Conservation (phyloP, 2,329 filamentous ascomycete species). For the Apiospora saccharicola region DNA sequence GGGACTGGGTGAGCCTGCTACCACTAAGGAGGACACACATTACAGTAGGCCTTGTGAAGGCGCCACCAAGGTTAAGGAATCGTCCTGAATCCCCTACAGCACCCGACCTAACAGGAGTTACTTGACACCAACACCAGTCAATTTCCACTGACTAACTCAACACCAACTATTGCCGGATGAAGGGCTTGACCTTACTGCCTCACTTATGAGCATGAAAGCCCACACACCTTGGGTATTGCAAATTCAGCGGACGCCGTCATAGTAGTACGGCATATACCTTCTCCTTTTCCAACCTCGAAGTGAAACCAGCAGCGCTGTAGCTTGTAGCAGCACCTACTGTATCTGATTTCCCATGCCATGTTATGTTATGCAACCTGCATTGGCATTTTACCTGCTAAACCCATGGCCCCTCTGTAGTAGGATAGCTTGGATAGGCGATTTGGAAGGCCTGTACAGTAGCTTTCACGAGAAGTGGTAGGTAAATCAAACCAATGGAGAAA, state of each 20-base stretch:
- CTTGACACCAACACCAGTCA: neutral
- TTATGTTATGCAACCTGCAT: neutral
- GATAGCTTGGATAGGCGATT: neutral
- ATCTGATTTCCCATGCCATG: neutral
- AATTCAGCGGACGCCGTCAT: neutral
- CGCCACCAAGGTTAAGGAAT: neutral
- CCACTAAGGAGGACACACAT: neutral
- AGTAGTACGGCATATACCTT: neutral
- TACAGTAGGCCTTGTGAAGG: neutral
- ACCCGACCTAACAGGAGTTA: neutral
- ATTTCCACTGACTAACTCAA: neutral
- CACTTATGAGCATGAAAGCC: neutral
- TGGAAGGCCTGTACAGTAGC: neutral
- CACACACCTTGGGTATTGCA: conserved; percentile 1
- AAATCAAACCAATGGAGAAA: conserved; percentile 14
- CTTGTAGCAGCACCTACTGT: too few relatives aligned
- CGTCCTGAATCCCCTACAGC: neutral
- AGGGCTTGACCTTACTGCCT: neutral
- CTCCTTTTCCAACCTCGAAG: neutral
- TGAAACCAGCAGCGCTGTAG: conserved; percentile 10
- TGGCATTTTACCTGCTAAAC: neutral
- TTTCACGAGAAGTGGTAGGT: neutral
- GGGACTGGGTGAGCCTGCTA: neutral
- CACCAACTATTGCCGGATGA: neutral
- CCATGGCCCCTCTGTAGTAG: neutral